A percentile compares a stretch with the other conserved stretches of the same genome.
Evolutionary conservation across 2,329 filamentous ascomycete genomes (phyloP).

Genomic region (Epicoccum nigrum): DNA sequence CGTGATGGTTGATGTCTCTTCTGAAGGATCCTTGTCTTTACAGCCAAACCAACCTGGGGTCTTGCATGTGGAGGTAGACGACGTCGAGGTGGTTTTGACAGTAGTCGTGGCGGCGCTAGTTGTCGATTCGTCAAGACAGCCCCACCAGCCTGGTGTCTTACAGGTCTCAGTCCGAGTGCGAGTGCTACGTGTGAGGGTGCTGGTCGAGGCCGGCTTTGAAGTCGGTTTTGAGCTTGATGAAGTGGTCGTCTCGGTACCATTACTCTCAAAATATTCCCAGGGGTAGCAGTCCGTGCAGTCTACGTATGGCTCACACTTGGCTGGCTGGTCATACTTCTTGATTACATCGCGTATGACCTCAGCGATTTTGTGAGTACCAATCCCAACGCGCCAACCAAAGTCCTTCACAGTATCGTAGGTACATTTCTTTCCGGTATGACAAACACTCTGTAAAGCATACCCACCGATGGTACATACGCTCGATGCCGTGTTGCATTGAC

Average conservation of each 20-base stretch:
- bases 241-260: slow-evolving; percentile 78
- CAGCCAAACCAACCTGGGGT: slow-evolving; percentile 71
- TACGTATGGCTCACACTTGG: slow-evolving; percentile 74
- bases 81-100: slow-evolving; percentile 48
- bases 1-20: slow-evolving; percentile 49
- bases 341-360: slow-evolving; percentile 88
- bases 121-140: slow-evolving; percentile 72
- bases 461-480: slow-evolving; percentile 89
- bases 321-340: slow-evolving; percentile 79
- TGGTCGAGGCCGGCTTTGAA: slow-evolving; percentile 60
- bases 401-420: slow-evolving; percentile 91
- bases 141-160: slow-evolving; percentile 92
- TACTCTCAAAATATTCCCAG: slow-evolving; percentile 96
- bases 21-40: slow-evolving; percentile 49
- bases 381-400: slow-evolving; percentile 88
- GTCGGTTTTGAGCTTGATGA: slow-evolving; percentile 56
- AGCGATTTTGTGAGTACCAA: slow-evolving; percentile 89
- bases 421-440: slow-evolving; percentile 86
- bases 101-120: slow-evolving; percentile 55
- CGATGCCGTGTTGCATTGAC: slow-evolving; percentile 87
- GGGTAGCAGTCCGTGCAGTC: slow-evolving; percentile 86
- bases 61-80: slow-evolving; percentile 51
- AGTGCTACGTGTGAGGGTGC: slow-evolving; percentile 51
- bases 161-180: slow-evolving; percentile 81
- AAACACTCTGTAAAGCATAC: slow-evolving; percentile 92